Evolutionary conservation across 345 rosid species (phyloP), one percentile per base, ranked within the genome.

Genomic region (Hypericum androsaemum): DNA sequence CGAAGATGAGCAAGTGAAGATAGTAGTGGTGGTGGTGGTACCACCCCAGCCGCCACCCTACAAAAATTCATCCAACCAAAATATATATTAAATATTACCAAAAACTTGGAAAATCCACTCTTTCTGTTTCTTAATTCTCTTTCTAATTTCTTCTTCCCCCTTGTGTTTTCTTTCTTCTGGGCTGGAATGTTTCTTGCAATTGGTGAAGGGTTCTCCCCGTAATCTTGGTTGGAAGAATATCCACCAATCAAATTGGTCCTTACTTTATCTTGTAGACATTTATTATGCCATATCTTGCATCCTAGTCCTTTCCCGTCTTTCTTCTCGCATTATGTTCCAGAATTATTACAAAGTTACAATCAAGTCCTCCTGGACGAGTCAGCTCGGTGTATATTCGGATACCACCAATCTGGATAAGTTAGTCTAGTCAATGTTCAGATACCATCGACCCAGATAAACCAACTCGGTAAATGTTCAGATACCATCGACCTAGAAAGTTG

Each of bases 1-100:
- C 72, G 63, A 10, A 75, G 73, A 50, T 50, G 64, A 74, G 80
- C 56, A 28, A 74, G 60, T 6, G 84, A 54, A 45, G 87, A 70
- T 6, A 82, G 56, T 6, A 82, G 56, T 37, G 55, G 71, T 64
- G 83, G 32, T 7, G 84, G 60, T 37, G 55, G 71, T 64, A 82
- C 61, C 37, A 59, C 44, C 60, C 63, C 66, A 6, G 22, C 22
- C 71, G 87, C 81, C 96, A 82, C 32, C 32, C 32, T 22, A 4
- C 32, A 22, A 22, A 22, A 22, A 22, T 22, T 22, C 32, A 22
- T 22, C 32, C 32, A 22, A 4, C 32, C 1, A 22, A 22, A 22
- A 1, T 1, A 1, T 22, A 22, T 22, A 22, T 22, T 1, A 22
- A 1, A 22, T 22, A 22, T n/a, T 22, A 22, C 1, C 4, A 22